Evolutionary conservation across 2,329 filamentous ascomycete species (phyloP).

Genomic region (Daldinia sp.): DNA sequence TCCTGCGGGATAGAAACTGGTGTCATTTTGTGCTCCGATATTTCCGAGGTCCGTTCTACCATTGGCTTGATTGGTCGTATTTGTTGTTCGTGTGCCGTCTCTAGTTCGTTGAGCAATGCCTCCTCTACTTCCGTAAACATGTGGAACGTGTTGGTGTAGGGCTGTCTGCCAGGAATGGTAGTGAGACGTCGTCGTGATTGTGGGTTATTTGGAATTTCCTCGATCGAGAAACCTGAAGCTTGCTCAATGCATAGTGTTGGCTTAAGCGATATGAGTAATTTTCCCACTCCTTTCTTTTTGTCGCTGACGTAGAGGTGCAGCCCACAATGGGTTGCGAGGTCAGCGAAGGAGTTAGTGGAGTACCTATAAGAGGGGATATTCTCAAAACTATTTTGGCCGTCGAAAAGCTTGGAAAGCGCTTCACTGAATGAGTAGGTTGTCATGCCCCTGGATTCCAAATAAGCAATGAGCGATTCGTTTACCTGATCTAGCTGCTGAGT

Average conservation of each 20-base stretch:
- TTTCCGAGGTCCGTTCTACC: background rate
- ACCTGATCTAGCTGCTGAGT: slow-evolving; percentile 2
- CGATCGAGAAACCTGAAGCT: background rate
- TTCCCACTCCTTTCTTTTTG: background rate
- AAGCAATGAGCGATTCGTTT: slow-evolving; percentile 1
- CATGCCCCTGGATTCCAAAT: background rate
- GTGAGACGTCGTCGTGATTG: background rate
- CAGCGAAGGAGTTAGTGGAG: background rate
- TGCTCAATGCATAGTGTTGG: background rate
- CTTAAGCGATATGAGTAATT: background rate
- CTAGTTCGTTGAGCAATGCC: background rate
- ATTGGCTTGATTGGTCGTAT: background rate
- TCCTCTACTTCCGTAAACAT: slow-evolving; percentile 3
- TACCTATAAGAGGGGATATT: background rate
- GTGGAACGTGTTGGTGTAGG: slow-evolving; percentile 6
- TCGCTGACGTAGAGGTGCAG: slow-evolving; percentile 1
- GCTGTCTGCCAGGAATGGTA: background rate
- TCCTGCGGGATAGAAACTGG: background rate
- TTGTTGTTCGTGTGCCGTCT: too few relatives aligned
- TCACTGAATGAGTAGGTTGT: background rate
- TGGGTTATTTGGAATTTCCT: background rate
- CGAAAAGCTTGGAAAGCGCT: slow-evolving; percentile 4
- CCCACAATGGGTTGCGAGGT: background rate
- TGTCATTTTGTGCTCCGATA: background rate
- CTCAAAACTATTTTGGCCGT: background rate